Evolutionary conservation across 2,329 filamentous ascomycete species (phyloP).

Genomic region (Aspergillus sp.): DNA sequence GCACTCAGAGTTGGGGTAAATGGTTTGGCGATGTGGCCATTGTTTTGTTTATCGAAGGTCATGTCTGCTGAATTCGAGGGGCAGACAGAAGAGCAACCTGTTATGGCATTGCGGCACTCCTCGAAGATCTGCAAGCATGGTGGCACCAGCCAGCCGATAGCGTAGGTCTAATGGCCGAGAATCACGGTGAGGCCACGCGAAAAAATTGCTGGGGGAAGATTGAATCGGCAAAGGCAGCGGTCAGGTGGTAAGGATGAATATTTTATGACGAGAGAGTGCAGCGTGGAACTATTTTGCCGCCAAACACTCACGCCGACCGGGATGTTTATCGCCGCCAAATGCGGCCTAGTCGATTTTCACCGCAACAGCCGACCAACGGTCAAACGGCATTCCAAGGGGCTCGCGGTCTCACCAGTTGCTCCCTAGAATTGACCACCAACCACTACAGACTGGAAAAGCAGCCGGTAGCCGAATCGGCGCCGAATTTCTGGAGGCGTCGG

Average conservation of each 20-base stretch:
- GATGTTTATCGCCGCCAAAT: constrained; percentile 24
- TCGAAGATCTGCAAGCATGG: constrained; percentile 33
- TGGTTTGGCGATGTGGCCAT: constrained; percentile 53
- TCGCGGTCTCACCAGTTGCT: background rate
- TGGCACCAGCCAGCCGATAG: constrained; percentile 28
- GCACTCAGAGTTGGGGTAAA: constrained; percentile 69
- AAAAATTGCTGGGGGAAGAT: background rate
- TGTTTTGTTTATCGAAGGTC: constrained; percentile 54
- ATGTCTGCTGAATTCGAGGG: constrained; percentile 42
- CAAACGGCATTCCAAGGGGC: constrained; percentile 1
- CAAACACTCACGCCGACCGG: constrained; percentile 2
- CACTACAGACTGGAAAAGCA: background rate
- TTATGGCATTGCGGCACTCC: constrained; percentile 47
- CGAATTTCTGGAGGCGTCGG: background rate
- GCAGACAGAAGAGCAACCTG: constrained; percentile 37
- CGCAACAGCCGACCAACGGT: constrained; percentile 7
- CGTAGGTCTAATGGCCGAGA: constrained; percentile 17
- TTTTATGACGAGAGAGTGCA: constrained; percentile 6
- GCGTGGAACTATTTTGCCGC: constrained; percentile 15
- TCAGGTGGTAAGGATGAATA: constrained; percentile 4
- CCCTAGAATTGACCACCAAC: background rate
- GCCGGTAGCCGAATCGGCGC: background rate
- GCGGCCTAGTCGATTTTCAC: constrained; percentile 24
- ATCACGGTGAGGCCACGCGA: constrained; percentile 6
- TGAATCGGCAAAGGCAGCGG: background rate